phyloP scores from a whole-genome alignment of 805 yeast genomes.

The Starmera pachycereana region DNA sequence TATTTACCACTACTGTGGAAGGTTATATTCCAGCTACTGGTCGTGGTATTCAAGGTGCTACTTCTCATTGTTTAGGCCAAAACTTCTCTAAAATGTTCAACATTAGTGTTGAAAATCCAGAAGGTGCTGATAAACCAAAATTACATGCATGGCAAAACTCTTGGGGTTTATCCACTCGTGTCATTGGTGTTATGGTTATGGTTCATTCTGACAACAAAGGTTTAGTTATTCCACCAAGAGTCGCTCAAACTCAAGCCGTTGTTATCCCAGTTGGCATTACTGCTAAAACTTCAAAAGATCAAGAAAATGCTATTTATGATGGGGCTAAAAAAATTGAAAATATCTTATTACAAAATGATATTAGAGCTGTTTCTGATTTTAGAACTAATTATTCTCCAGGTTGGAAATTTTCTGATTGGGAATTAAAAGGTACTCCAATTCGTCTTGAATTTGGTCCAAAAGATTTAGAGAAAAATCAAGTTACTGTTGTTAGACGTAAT shows the following conservation, averaged over 20 bases:
- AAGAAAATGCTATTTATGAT: constrained; percentile 54
- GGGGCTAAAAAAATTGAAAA: constrained; percentile 65
- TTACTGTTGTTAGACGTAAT: constrained; percentile 89
- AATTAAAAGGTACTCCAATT: constrained; percentile 89
- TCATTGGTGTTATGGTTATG: constrained; percentile 99
- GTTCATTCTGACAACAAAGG: constrained; percentile 98
- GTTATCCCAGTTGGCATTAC: constrained; percentile 94
- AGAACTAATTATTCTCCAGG: constrained; percentile 96
- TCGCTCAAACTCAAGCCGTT: constrained; percentile 85
- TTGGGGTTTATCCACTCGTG: constrained; percentile 98
- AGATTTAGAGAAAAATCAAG: constrained; percentile 73
- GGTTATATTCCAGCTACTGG: constrained; percentile 98
- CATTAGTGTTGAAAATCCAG: constrained; percentile 92
- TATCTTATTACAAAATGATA: constrained; percentile 45
- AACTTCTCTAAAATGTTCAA: constrained; percentile 98
- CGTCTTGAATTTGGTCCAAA: constrained; percentile 96
- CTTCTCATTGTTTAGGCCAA: constrained; percentile 96
- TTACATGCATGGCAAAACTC: constrained; percentile 91
- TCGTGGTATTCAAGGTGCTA: constrained; percentile 99
- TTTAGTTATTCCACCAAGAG: constrained; percentile 94
- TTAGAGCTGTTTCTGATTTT: constrained; percentile 78
- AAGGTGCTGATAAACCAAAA: constrained; percentile 79
- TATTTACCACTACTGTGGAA: constrained; percentile 90
- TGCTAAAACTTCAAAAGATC: constrained; percentile 70
- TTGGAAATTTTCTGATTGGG: constrained; percentile 97